Evolutionary conservation across 176 grass and related monocot species (phyloP).

Genomic region (Guadua angustifolia): DNA sequence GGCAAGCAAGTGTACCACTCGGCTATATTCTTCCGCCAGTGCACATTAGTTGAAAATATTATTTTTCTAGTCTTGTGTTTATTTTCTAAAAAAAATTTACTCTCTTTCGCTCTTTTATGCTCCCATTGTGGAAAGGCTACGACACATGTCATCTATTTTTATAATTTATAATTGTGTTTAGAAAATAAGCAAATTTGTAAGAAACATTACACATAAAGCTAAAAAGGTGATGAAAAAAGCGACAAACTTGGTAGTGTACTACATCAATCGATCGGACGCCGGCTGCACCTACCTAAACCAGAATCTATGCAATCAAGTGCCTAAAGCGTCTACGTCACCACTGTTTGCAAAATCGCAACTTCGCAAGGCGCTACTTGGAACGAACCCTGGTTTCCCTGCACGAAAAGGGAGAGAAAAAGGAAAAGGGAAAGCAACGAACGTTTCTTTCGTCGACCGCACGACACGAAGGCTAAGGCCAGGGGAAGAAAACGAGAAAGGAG

Average conservation of each 20-base stretch:
- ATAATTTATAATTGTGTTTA: too few species aligned
- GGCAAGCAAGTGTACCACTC: background rate
- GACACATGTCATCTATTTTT: too few species aligned
- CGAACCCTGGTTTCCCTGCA: background rate
- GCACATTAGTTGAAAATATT: background rate
- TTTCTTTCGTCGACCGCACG: too few species aligned
- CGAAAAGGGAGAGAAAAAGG: background rate
- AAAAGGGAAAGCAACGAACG: background rate
- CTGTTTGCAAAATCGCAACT: background rate
- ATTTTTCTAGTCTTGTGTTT: too few species aligned
- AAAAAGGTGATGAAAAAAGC: too few species aligned
- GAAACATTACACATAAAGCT: too few species aligned
- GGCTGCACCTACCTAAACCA: background rate
- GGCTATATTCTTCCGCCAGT: background rate
- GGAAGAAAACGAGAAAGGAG: too few species aligned
- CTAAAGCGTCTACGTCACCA: background rate
- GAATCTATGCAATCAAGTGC: background rate
- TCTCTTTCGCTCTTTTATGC: too few species aligned
- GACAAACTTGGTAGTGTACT: background rate
- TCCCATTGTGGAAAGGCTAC: too few species aligned
- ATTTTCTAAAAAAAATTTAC: too few species aligned
- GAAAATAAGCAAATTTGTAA: too few species aligned
- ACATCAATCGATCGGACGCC: background rate
- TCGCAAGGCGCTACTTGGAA: background rate
- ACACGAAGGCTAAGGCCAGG: too few species aligned